Evolutionary conservation across 495 filamentous ascomycete genomes (phyloP).

Genomic region (Penicillium macrosclerotiorum): DNA sequence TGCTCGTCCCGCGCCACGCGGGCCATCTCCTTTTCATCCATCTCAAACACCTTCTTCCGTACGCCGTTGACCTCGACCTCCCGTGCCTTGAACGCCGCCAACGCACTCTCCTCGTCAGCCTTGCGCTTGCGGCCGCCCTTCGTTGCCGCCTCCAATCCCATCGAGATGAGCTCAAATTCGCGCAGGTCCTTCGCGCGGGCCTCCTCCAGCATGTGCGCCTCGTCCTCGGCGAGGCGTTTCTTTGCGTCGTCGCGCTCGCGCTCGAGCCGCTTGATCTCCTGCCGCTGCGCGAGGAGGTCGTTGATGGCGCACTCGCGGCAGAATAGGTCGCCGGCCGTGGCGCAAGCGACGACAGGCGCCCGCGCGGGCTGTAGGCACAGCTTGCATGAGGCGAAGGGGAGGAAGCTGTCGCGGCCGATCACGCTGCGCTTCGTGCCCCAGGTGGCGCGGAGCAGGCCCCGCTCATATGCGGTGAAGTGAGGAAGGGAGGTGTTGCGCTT

Average conservation of each 20-base stretch:
- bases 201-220: constrained; percentile 36
- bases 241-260: constrained; percentile 57
- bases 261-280: constrained; percentile 86
- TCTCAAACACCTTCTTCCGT: constrained; percentile 60
- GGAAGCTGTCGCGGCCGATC: constrained; percentile 87
- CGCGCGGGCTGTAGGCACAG: constrained; percentile 84
- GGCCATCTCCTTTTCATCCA: constrained; percentile 77
- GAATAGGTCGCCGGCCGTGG: constrained; percentile 85
- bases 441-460: constrained; percentile 68
- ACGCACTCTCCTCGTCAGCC: constrained; percentile 24
- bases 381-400: constrained; percentile 86
- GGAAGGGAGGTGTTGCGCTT: constrained; percentile 96
- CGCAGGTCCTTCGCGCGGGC: constrained; percentile 31
- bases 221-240: constrained; percentile 39
- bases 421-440: constrained; percentile 85
- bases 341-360: constrained; percentile 76
- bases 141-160: constrained; percentile 36
- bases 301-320: constrained; percentile 91
- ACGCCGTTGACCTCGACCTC: constrained; percentile 62
- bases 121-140: constrained; percentile 27
- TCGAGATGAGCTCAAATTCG: constrained; percentile 43
- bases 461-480: constrained; percentile 93
- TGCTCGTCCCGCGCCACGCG: constrained; percentile 68
- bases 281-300: constrained; percentile 85
- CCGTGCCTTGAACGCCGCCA: constrained; percentile 49